Evolutionary conservation across 2,329 filamentous ascomycete genomes (phyloP), one percentile per base, ranked within the genome.

Genomic region (Drechmeria coniospora): DNA sequence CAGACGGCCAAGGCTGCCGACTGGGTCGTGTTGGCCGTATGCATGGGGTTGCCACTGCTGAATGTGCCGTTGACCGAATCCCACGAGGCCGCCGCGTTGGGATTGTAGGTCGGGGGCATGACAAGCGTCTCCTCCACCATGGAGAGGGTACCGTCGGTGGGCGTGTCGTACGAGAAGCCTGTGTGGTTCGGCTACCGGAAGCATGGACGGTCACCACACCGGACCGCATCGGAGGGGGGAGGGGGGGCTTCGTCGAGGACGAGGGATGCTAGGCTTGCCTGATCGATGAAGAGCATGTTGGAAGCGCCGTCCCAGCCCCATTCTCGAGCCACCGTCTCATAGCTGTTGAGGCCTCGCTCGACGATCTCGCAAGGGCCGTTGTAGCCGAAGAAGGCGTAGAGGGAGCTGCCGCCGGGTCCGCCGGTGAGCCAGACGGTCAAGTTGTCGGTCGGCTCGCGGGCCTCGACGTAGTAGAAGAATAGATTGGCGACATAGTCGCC

Each of bases 111-210:
- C 1, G 45, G 36, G 4, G 43, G 46, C 13, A 42, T 44, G 6
- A 32, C 52, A 10, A 56, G 47, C 25, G 51, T 45, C 21, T 47
- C 49, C 3, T 51, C 54, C 19, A 59, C 36, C 21, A 70, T 49
- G 33, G 68, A 51, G 14, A 72, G 43, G 6, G 73, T 74, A 11
- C 66, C 65, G 40, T 81, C 74, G 8, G 64, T 69, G 6, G 63
- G 55, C 15, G 59, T 61, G 42, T 83, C 79, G 43, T 69, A 74
- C 2, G 74, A 79, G 37, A 78, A 74, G 15, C 71, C 69, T 26
- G 81, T 68, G 50, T 81, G 74, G 35, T 74, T 74, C 15, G 74
- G 74, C 66, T 83, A 43, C 36, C n/a, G n/a, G n/a, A 26, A 22
- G n/a, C n/a, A n/a, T n/a, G n/a, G n/a, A n/a, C n/a, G n/a, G n/a